Base-by-base conservation (phyloP, 768 basidiomycete genomes). In the Boletus sp. region DNA sequence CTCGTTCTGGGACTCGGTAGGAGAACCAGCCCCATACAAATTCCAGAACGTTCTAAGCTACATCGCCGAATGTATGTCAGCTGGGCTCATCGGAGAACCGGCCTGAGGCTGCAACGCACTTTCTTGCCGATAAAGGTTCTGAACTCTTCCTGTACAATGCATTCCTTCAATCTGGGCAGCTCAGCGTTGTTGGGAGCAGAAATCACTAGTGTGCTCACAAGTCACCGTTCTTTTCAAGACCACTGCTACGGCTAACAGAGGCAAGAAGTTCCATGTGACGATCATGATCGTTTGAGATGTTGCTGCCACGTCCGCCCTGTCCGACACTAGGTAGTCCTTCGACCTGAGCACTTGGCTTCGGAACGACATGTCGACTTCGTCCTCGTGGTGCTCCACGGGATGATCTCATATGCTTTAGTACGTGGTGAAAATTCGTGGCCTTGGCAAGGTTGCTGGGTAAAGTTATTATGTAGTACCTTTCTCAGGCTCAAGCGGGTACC, bases 191-290 rank as follows among this genome's bases (percentile, higher is more conserved):
- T 68, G 74, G 15, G n/a, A 50, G 34, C 42, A 47, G 21, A 48
- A 25, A 39, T 23, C 10, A 42, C 32, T 15, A n/a, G 7, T 37
- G 27, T 11, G 64, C 88, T 79, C 70, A 91, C 89, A 80, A 78
- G 71, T 90, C 85, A 37, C 89, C 88, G 55, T 83, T 87, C 59
- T 80, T 83, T 60, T 85, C 85, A 25, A 90, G 65, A 10, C 89
- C 88, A 59, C 88, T 85, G 61, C 87, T 88, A 38, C 89, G 78
- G 64, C 88, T 90, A 44, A 90, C 81, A 2, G 87, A 87, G 2
- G 88, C 78, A 45, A 90, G 79, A 47, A 79, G 71, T 54, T 87
- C 82, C 83, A 89, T 84, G 41, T 73, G 78, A 53, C 47, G 60
- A 46, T 55, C 47, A 45, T 39, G 55, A 44, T 61, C 39, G 21